These are phyloP conservation scores for Mucuna pruriens DNA, from an alignment of 306 rosid species.

Conservation along the genomic window DNA sequence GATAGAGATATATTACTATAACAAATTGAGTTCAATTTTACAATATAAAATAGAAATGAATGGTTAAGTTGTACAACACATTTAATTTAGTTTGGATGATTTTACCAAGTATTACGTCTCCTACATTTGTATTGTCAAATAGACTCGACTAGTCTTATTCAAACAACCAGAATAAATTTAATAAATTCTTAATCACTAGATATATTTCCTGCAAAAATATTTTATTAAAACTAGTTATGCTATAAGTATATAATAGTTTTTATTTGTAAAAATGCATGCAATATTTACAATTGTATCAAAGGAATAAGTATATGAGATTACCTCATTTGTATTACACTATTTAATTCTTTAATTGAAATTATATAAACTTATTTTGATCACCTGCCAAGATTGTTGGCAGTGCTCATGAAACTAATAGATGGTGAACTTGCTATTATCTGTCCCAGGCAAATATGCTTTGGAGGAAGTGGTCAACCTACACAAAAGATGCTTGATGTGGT, in stretches of 20 bases:
- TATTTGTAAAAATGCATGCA: not conserved
- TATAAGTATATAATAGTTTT: not conserved
- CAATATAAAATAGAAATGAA: not conserved
- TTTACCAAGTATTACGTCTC: slow-evolving; percentile 29
- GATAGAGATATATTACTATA: not conserved
- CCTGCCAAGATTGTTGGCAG: too few relatives aligned
- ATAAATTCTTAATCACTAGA: slow-evolving; percentile 24
- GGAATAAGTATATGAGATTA: too few relatives aligned
- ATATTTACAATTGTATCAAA: not conserved
- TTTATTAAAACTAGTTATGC: not conserved
- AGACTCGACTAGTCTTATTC: not conserved
- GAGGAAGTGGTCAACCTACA: too few relatives aligned
- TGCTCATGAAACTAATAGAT: too few relatives aligned
- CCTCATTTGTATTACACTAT: too few relatives aligned
- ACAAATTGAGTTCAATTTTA: not conserved
- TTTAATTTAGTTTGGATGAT: not conserved
- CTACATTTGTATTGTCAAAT: not conserved
- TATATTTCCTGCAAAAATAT: slow-evolving; percentile 25
- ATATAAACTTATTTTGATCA: too few relatives aligned
- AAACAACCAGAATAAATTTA: slow-evolving; percentile 19
- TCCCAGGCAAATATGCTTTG: too few relatives aligned
- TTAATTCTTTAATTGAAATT: too few relatives aligned
- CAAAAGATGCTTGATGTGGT: too few relatives aligned
- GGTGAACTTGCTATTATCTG: too few relatives aligned
- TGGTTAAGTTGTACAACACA: not conserved